Evolutionary conservation across 2,329 filamentous ascomycete species (phyloP).

Genomic region (Penicillium hordei): DNA sequence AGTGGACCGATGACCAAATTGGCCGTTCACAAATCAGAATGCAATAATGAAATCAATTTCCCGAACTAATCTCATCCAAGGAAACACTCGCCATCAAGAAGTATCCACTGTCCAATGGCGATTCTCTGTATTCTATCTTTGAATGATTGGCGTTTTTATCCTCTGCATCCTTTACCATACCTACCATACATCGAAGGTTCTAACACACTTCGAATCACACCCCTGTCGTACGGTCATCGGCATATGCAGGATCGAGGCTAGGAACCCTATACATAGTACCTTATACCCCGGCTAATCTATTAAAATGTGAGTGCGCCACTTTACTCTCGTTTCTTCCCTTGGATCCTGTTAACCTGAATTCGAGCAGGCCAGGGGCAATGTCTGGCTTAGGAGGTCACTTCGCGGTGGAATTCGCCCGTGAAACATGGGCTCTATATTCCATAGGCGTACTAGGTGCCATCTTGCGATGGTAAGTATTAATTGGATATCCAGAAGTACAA

Average conservation of each 20-base stretch:
- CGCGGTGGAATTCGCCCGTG: slow-evolving; percentile 30
- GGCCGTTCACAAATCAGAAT: slow-evolving; percentile 13
- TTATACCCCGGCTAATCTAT: slow-evolving; percentile 8
- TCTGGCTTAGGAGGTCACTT: slow-evolving; percentile 31
- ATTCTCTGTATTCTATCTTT: slow-evolving; percentile 4
- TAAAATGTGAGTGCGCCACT: slow-evolving; percentile 20
- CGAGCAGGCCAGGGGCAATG: slow-evolving; percentile 29
- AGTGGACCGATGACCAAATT: slow-evolving; percentile 1
- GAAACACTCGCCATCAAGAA: slow-evolving; percentile 4
- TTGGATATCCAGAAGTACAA: not conserved
- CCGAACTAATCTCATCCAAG: slow-evolving; percentile 12
- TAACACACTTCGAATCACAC: not conserved
- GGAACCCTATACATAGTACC: slow-evolving; percentile 11
- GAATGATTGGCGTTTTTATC: slow-evolving; percentile 15
- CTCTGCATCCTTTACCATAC: slow-evolving; percentile 9
- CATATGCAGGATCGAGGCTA: slow-evolving; percentile 13
- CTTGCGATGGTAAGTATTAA: slow-evolving; percentile 43
- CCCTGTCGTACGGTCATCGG: slow-evolving; percentile 12
- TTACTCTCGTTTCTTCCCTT: slow-evolving; percentile 1
- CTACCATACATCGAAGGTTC: slow-evolving; percentile 8
- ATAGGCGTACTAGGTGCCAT: slow-evolving; percentile 40
- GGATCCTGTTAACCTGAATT: slow-evolving; percentile 6
- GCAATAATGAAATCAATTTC: slow-evolving; percentile 12
- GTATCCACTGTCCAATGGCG: not conserved
- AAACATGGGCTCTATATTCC: slow-evolving; percentile 45